A percentile compares a stretch with the other conserved stretches of the same genome.
Conservation (phyloP, 768 basidiomycete species). For the Pilatotrama ljubarskyi region DNA sequence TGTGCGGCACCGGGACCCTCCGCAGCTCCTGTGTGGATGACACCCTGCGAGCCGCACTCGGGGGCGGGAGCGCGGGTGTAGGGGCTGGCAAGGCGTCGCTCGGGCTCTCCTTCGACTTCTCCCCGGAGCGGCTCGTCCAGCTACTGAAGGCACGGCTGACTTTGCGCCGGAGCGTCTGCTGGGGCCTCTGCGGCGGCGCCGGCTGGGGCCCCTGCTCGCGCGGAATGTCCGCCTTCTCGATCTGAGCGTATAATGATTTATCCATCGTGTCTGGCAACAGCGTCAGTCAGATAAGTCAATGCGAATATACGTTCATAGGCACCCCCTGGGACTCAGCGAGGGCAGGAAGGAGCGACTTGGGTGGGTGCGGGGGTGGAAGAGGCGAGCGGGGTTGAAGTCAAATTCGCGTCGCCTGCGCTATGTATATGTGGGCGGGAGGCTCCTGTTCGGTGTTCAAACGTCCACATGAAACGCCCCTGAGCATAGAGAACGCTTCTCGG, state of each 20-base stretch:
- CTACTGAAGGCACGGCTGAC: conserved; percentile 4
- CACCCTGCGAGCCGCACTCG: background rate
- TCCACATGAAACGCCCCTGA: background rate
- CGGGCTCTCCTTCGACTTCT: background rate
- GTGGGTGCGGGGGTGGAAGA: background rate
- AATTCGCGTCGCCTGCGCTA: background rate
- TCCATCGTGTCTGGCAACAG: background rate
- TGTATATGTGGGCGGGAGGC: background rate
- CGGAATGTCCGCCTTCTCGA: background rate
- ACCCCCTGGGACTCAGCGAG: background rate
- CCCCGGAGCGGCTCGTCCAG: background rate
- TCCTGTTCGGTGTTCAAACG: background rate
- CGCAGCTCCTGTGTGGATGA: background rate
- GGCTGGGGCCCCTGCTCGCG: background rate
- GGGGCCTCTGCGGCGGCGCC: background rate
- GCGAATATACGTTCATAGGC: no score
- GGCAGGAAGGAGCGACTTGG: background rate
- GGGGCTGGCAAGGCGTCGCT: background rate
- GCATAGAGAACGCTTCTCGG: background rate
- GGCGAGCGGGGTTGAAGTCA: background rate
- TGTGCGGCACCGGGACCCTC: background rate
- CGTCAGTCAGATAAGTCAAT: no score
- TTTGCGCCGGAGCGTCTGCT: conserved; percentile 1
- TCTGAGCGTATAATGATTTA: background rate
- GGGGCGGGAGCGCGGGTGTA: background rate